A percentile compares a stretch with the other conserved stretches of the same genome.
These are phyloP conservation scores for Lactifluus rugatus DNA, from an alignment of 768 basidiomycete genomes.

Conservation along the genomic window DNA sequence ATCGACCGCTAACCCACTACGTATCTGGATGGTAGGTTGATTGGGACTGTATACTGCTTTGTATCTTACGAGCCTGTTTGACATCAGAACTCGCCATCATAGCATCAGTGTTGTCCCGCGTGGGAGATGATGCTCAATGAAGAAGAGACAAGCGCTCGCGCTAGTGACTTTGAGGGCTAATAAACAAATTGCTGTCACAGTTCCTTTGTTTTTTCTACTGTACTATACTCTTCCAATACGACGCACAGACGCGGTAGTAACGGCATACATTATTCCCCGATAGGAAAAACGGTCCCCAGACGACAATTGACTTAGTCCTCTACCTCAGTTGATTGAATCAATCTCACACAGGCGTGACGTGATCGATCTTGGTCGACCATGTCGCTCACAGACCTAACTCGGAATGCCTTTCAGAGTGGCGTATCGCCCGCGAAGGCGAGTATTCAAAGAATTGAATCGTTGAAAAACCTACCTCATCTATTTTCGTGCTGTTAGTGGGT, in stretches of 20 bases:
- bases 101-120: neutral
- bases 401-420: slow-evolving; percentile 67
- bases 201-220: neutral
- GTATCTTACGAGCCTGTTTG: neutral
- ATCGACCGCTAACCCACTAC: slow-evolving; percentile 12
- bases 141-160: neutral
- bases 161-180: neutral
- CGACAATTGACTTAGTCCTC: neutral
- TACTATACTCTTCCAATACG: neutral
- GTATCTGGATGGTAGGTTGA: slow-evolving; percentile 8
- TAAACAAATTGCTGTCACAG: neutral
- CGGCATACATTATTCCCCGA: neutral
- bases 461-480: slow-evolving; percentile 1
- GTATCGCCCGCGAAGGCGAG: slow-evolving; percentile 54
- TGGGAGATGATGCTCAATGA: too few species aligned
- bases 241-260: neutral
- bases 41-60: neutral
- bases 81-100: neutral
- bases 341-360: neutral
- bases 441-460: neutral
- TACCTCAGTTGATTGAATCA: neutral
- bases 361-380: slow-evolving; percentile 27
- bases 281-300: neutral
- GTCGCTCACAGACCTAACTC: slow-evolving; percentile 60
- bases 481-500: slow-evolving; percentile 45